Evolutionary conservation across 2,329 filamentous ascomycete species (phyloP).

Genomic region (Alternaria sp.): DNA sequence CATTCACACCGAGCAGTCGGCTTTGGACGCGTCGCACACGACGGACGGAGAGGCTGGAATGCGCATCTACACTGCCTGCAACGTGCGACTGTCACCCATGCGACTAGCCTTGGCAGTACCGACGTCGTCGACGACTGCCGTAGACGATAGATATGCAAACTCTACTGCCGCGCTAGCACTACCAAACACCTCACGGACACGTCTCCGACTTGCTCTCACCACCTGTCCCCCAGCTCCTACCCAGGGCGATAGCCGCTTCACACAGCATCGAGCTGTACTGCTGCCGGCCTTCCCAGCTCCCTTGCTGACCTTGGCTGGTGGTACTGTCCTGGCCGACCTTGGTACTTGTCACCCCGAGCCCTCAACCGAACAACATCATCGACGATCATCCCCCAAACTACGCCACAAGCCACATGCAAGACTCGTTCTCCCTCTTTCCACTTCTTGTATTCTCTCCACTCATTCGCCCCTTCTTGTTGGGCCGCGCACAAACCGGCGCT

Average conservation of each 20-base stretch:
- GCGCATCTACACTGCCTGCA: not conserved
- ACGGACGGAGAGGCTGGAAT: not conserved
- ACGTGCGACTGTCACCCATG: not conserved
- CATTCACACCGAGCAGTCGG: not conserved
- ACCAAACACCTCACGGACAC: not conserved
- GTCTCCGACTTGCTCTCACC: not conserved
- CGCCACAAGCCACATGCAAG: slow-evolving; percentile 15
- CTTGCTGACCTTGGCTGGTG: not conserved
- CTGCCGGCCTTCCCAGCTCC: not conserved
- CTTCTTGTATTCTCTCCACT: not conserved
- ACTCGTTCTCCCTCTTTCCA: not conserved
- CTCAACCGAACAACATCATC: slow-evolving; percentile 6
- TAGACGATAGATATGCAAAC: not conserved
- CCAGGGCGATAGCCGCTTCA: slow-evolving; percentile 5
- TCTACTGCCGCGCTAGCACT: not conserved
- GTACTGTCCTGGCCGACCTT: not conserved
- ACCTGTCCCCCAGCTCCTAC: not conserved
- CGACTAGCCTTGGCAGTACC: slow-evolving; percentile 4
- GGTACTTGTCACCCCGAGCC: not conserved
- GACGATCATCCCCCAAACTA: slow-evolving; percentile 10
- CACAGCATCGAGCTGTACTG: slow-evolving; percentile 8
- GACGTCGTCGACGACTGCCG: not conserved
- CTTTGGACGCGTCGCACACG: not conserved
- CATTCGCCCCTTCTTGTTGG: slow-evolving; percentile 13
- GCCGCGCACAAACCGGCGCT: slow-evolving; percentile 1